These are phyloP conservation scores for Rhizophora mangle DNA, from an alignment of 345 rosid species.

Conservation along the genomic window DNA sequence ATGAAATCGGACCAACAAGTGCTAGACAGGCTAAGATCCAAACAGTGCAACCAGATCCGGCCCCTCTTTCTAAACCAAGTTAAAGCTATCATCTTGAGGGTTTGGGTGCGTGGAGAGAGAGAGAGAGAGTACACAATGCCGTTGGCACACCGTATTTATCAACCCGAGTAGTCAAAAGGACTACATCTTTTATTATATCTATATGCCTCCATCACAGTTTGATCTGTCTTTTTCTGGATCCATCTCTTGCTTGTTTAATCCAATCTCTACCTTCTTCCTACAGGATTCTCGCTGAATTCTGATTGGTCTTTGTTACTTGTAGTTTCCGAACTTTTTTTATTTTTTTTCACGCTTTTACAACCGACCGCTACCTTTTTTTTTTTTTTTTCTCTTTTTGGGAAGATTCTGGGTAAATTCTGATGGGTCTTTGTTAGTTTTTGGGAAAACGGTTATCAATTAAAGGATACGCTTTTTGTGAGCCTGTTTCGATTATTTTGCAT, in stretches of 20 bases:
- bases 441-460: neutral
- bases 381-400: too few relatives aligned
- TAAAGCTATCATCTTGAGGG: too few relatives aligned
- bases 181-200: neutral
- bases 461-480: neutral
- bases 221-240: neutral
- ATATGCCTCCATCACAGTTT: neutral
- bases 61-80: too few relatives aligned
- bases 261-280: neutral
- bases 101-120: too few relatives aligned
- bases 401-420: neutral
- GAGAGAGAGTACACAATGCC: too few relatives aligned
- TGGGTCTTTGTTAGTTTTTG: slow-evolving; percentile 11
- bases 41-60: too few relatives aligned
- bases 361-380: neutral
- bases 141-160: too few relatives aligned
- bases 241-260: neutral
- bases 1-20: too few relatives aligned
- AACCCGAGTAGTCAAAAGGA: neutral
- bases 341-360: neutral
- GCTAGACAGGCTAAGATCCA: too few relatives aligned
- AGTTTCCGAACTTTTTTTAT: too few relatives aligned
- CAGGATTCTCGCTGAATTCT: neutral
- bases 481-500: neutral
- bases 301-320: neutral